A percentile compares a stretch with the other conserved stretches of the same genome.
Conservation (phyloP, 140 eudicot genomes). For the Oenanthe javanica region DNA sequence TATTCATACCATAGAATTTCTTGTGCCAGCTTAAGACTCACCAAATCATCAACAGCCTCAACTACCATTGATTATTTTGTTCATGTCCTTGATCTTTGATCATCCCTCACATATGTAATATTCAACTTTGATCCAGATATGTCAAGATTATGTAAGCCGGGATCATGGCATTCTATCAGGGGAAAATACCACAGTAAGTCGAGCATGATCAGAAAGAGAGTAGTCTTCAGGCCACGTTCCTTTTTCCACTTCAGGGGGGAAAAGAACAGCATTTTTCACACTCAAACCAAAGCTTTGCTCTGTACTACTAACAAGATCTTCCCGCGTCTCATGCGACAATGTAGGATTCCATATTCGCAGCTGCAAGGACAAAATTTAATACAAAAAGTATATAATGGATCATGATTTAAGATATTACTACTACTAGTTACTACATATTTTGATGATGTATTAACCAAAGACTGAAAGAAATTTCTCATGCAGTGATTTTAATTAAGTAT, state of each 20-base stretch:
- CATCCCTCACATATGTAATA: background rate
- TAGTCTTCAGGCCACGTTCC: constrained; percentile 97
- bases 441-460: background rate
- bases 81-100: background rate
- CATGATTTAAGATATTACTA: background rate
- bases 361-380: constrained; percentile 24
- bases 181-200: constrained; percentile 82
- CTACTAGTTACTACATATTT: background rate
- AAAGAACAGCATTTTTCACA: constrained; percentile 75
- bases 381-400: background rate
- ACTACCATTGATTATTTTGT: background rate
- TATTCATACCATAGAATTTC: background rate
- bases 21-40: background rate
- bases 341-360: constrained; percentile 73
- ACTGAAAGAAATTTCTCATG: background rate
- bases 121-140: background rate
- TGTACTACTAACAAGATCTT: constrained; percentile 21
- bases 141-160: constrained; percentile 30
- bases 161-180: constrained; percentile 72
- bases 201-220: constrained; percentile 88
- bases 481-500: background rate
- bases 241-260: constrained; percentile 86
- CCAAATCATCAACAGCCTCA: background rate
- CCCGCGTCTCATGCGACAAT: constrained; percentile 31
- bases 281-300: constrained; percentile 59